phyloP scores from a whole-genome alignment of 495 filamentous ascomycete genomes.

The Tuber calosporum region DNA sequence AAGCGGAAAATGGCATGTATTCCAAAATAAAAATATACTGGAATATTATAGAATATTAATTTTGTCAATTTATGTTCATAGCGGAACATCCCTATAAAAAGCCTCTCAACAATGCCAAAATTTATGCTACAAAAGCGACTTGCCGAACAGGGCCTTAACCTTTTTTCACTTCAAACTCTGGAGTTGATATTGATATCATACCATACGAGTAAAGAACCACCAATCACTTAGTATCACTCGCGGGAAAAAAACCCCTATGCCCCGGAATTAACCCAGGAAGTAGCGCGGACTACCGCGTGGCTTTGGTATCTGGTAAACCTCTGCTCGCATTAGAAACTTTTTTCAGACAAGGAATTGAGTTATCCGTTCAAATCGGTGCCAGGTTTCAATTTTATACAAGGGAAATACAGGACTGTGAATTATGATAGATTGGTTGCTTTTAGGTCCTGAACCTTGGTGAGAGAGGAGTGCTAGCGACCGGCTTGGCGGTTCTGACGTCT shows the following conservation, averaged over 20 bases:
- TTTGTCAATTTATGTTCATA: too few relatives aligned
- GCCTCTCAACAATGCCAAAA: too few relatives aligned
- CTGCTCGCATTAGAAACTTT: neutral
- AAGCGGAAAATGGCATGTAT: too few relatives aligned
- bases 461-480: conserved; percentile 39
- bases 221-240: neutral
- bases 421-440: too few relatives aligned
- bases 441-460: too few relatives aligned
- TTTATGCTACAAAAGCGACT: too few relatives aligned
- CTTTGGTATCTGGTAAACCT: neutral
- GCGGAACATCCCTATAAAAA: too few relatives aligned
- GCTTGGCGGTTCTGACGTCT: conserved; percentile 49
- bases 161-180: neutral
- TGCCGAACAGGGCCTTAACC: too few relatives aligned
- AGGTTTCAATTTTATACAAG: neutral
- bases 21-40: too few relatives aligned
- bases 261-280: neutral
- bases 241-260: neutral
- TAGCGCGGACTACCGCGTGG: neutral
- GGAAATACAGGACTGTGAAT: neutral
- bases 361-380: neutral
- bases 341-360: neutral
- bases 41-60: too few relatives aligned
- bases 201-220: accelerated
- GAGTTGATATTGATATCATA: too few relatives aligned